Percentiles rank a stretch among this genome's conserved stretches.
Evolutionary conservation across 345 rosid genomes (phyloP).

Genomic region (Eucalyptus rudis): DNA sequence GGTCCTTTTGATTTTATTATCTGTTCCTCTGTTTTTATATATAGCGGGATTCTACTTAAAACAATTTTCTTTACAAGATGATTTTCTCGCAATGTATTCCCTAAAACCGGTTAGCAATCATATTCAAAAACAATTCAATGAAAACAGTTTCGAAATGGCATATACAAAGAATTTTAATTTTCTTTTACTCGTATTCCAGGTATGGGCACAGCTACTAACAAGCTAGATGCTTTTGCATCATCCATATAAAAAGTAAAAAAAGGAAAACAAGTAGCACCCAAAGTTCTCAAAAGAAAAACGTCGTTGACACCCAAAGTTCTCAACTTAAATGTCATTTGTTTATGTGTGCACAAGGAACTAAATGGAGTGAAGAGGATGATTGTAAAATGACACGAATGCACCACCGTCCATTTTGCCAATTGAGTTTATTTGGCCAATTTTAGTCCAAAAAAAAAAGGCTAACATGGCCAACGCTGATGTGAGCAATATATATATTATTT

Average conservation of each 20-base stretch:
- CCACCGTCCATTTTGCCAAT: neutral
- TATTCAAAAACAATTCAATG: neutral
- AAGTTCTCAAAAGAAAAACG: no score
- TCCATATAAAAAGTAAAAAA: neutral
- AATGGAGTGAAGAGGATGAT: neutral
- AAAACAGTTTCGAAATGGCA: neutral
- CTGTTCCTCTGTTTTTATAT: neutral
- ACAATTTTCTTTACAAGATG: neutral
- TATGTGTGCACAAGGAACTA: neutral
- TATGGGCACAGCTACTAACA: neutral
- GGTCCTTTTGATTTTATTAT: neutral
- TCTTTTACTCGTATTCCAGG: neutral
- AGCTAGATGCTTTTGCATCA: neutral
- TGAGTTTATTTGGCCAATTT: no score
- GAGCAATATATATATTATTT: no score
- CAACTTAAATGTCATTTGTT: neutral
- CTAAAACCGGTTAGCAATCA: neutral
- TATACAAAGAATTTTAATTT: neutral
- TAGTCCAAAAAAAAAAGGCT: no score
- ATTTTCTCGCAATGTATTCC: neutral
- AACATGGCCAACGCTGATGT: fast-evolving
- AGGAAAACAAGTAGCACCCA: neutral
- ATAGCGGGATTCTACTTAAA: neutral
- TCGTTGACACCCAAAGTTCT: no score
- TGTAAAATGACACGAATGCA: neutral